Conservation (phyloP, 1,284 basidiomycete genomes). For the Ceratobasidium sp. region DNA sequence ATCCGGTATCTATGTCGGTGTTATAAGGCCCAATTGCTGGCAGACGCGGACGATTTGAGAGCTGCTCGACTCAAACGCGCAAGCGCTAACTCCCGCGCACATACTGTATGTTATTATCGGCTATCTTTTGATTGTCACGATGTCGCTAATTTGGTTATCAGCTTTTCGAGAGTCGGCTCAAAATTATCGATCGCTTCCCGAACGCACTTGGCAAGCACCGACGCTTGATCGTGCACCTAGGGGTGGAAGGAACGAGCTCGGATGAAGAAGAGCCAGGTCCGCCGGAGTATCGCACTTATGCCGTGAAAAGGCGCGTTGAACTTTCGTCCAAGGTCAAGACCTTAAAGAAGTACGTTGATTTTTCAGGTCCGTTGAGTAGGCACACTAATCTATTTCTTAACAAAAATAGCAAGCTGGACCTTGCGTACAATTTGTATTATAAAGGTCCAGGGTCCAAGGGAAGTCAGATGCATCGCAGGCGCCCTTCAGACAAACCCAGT, state of each 20-base stretch:
- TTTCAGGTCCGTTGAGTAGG: neutral
- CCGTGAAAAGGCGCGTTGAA: neutral
- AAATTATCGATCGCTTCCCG: conserved; percentile 3
- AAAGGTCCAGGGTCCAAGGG: neutral
- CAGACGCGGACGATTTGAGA: neutral
- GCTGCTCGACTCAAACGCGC: neutral
- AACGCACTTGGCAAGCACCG: neutral
- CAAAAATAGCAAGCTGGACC: neutral
- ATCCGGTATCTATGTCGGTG: neutral
- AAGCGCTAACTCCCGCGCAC: neutral
- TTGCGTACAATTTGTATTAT: neutral
- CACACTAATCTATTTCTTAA: neutral
- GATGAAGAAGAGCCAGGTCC: neutral
- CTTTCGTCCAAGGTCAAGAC: neutral
- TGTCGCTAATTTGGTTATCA: neutral
- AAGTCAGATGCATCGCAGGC: neutral
- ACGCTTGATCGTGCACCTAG: neutral
- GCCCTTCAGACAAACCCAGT: neutral
- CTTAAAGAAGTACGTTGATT: neutral
- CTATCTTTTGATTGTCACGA: neutral
- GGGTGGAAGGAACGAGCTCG: neutral
- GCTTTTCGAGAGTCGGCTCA: neutral
- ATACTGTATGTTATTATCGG: neutral
- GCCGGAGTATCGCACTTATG: neutral
- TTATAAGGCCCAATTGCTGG: neutral